Evolutionary conservation across 164 flowering plant genomes (phyloP), one percentile per base, ranked within the genome.

Genomic region (Protea cynaroides): DNA sequence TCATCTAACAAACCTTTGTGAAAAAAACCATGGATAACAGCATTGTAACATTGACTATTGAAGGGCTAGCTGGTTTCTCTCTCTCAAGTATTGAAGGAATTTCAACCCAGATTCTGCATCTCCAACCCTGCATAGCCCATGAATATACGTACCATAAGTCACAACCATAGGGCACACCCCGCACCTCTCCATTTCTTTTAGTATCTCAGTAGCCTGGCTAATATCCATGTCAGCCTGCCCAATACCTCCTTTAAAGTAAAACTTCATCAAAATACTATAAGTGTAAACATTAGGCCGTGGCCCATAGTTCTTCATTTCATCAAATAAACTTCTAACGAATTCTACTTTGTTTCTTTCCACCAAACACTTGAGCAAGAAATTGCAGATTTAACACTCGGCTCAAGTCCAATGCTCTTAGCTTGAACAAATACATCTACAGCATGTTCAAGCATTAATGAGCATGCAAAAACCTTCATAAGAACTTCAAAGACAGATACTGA

Each of bases 321-420:
- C 73, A 69, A 86, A 84, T 52, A 86, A 61, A 46, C 55, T 49
- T 49, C 29, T 58, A 13, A 73, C 68, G 38, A 50, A 29, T 12
- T 77, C 78, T 22, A 40, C 69, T 58, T 64, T 70, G 46, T 76
- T 75, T 37, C 71, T 75, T 65, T 81, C 79, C 14, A 67, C 73
- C 61, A 80, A 66, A 67, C 77, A 74, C 63, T 81, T 82, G 55
- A 88, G 85, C 81, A 88, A 66, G 67, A 79, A 83, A 72, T 86
- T 88, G 72, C 88, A 84, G 82, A 71, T 0, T 0, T 25, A 22
- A 78, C 68, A 59, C 56, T 51, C 7, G 63, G 72, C 50, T 68
- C 21, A 50, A 75, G 23, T 59, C 82, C 86, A 23, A 63, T 59
- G 55, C 62, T 69, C 67, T 78, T 84, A 38, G 72, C 74, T 63